Percentiles rank a stretch among this genome's conserved stretches.
Evolutionary conservation across 192 early-diverging fungal genomes (phyloP).

Genomic region (Podila epigama): DNA sequence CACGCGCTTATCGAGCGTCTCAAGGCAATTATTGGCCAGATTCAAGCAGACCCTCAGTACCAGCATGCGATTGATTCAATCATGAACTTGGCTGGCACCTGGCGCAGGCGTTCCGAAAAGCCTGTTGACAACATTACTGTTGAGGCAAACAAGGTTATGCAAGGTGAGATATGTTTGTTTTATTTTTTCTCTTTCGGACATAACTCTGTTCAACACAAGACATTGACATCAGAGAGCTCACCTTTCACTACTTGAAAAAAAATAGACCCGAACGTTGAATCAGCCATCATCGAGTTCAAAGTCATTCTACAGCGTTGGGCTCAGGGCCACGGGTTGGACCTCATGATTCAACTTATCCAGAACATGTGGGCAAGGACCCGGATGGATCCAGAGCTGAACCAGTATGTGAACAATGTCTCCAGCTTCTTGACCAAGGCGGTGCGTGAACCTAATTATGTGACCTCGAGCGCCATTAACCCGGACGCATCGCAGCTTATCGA

Average conservation of each 20-base stretch:
- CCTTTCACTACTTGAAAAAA: not conserved
- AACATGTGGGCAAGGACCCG: constrained; percentile 22
- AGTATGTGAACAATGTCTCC: constrained; percentile 18
- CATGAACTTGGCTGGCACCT: constrained; percentile 27
- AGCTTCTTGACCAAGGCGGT: constrained; percentile 27
- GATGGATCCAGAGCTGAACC: constrained; percentile 34
- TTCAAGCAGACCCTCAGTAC: constrained; percentile 52
- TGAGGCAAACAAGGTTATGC: constrained; percentile 15
- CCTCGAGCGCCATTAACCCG: constrained; percentile 13
- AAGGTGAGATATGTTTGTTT: not conserved
- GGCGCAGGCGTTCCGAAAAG: constrained; percentile 26
- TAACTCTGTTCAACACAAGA: not conserved
- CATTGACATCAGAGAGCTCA: too few relatives aligned
- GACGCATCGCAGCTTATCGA: constrained; percentile 34
- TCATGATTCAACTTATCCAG: constrained; percentile 32
- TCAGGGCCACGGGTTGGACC: constrained; percentile 47
- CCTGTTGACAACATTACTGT: constrained; percentile 1
- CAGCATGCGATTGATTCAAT: constrained; percentile 47
- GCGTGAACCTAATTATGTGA: constrained; percentile 46
- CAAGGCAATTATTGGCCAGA: constrained; percentile 31
- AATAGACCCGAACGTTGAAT: constrained; percentile 28
- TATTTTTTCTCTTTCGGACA: not conserved
- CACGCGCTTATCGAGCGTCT: constrained; percentile 39
- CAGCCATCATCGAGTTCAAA: constrained; percentile 43
- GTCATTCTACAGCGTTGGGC: constrained; percentile 53